Evolutionary conservation across 331 rosid species (phyloP).

Genomic region (Prunus yedoensis): DNA sequence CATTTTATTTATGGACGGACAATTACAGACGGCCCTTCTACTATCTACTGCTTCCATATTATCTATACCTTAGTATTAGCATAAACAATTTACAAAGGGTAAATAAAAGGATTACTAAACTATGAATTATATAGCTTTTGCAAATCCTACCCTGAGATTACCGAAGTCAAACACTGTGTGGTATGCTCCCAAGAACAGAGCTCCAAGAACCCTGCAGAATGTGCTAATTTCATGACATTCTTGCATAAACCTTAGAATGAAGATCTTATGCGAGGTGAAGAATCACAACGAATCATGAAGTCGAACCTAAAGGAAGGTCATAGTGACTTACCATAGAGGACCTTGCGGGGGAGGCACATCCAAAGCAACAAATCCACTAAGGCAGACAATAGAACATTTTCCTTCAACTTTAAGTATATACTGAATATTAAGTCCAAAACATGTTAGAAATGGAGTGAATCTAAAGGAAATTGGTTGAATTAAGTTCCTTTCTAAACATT

Average conservation of each 20-base stretch:
- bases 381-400: constrained; percentile 51
- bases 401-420: constrained; percentile 56
- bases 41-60: not conserved
- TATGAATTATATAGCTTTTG: constrained; percentile 46
- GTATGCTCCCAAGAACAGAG: constrained; percentile 62
- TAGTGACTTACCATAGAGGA: constrained; percentile 62
- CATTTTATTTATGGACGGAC: not conserved
- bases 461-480: too few relatives aligned
- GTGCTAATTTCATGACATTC: constrained; percentile 13
- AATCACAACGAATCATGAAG: not conserved
- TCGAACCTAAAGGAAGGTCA: not conserved
- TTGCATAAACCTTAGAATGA: not conserved
- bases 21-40: not conserved
- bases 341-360: constrained; percentile 80
- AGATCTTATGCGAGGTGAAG: not conserved
- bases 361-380: constrained; percentile 58
- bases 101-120: not conserved
- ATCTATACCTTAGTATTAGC: not conserved
- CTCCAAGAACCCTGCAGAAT: constrained; percentile 76
- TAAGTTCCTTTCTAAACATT: too few relatives aligned
- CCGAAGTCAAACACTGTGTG: constrained; percentile 79
- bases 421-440: constrained; percentile 32
- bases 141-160: constrained; percentile 68
- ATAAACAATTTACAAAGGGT: not conserved
- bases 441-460: not conserved